Base-by-base conservation (phyloP, 2,329 filamentous ascomycete genomes). In the Colletotrichum sp. region DNA sequence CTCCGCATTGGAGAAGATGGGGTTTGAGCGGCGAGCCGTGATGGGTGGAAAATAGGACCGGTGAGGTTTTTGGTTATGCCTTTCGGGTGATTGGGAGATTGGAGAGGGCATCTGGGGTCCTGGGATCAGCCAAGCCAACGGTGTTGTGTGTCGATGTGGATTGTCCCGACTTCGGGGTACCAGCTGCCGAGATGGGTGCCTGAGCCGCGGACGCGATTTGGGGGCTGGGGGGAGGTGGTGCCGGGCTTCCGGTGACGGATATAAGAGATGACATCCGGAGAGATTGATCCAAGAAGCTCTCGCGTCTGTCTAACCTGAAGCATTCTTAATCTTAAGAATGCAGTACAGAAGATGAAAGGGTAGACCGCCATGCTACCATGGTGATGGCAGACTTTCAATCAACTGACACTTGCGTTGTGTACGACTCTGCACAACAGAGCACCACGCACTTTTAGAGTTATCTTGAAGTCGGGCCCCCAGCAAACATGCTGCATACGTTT, bases 81-180 rank as follows among this genome's bases (percentile, higher is more conserved):
- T 12, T 21, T 75, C 67, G 60, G 72, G 39, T n/a, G 71, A 73
- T 59, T 49, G 32, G 66, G 34, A 64, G 68, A 72, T 67, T 76
- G 57, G 69, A 36, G 64, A 59, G 55, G 32, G 44, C 55, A 59
- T 64, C 64, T 32, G 39, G 21, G 16, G 59, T 73, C 59, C 68
- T 34, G 55, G 63, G 69, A 36, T 64, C 18, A 8, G 64, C 69
- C 69, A 59, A 68, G 73, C 52, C 59, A 73, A 70, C 57, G 49
- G 67, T 16, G 18, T 24, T n/a, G 9, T 49, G 44, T 10, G 57
- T 71, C n/a, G 59, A 59, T 9, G 60, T 60, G 67, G 67, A 39
- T 52, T 60, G 24, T 34, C 64, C 57, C 64, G 44, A 73, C 63
- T 60, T 73, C 44, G 69, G 73, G 64, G 32, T 68, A 72, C 44